A percentile compares a stretch with the other conserved stretches of the same genome.
Conservation (phyloP, 352 stramenopile species). For the Peronospora destructor region DNA sequence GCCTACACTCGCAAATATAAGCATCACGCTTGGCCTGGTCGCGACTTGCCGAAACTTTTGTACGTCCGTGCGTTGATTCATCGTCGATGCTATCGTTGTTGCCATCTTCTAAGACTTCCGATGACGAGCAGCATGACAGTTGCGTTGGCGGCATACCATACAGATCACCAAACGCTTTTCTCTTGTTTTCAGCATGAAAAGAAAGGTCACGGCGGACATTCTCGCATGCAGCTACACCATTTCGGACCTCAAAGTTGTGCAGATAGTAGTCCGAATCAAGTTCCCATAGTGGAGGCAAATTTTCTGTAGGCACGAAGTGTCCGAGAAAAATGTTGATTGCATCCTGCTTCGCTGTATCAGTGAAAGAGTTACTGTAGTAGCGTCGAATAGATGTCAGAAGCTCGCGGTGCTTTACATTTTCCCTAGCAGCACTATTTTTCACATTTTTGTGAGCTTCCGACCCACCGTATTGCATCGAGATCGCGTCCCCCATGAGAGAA, state of each 20-base stretch:
- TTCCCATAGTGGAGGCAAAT: conserved; percentile 68
- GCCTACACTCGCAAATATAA: conserved; percentile 72
- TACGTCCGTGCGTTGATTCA: conserved; percentile 24
- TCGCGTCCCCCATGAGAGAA: conserved; percentile 95
- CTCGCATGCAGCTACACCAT: conserved; percentile 53
- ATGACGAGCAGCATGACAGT: conserved; percentile 34
- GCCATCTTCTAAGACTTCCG: conserved; percentile 26
- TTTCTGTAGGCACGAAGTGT: conserved; percentile 74
- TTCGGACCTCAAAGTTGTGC: conserved; percentile 85
- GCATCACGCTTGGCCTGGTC: conserved; percentile 57
- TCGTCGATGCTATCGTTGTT: conserved; percentile 25
- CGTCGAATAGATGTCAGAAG: conserved; percentile 96
- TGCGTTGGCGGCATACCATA: conserved; percentile 22
- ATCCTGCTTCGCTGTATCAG: conserved; percentile 97
- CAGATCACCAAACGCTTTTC: conserved; percentile 33
- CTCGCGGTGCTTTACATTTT: conserved; percentile 93
- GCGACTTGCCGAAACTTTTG: conserved; percentile 17
- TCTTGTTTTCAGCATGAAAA: conserved; percentile 59
- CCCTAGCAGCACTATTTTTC: conserved; percentile 70
- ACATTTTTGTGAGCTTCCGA: conserved; percentile 99
- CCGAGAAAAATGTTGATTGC: conserved; percentile 99
- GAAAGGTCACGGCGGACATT: conserved; percentile 55
- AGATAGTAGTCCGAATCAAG: conserved; percentile 88
- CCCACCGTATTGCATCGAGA: conserved; percentile 99
- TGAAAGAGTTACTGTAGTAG: conserved; percentile 99